Evolutionary conservation across 1,284 basidiomycete genomes (phyloP), one percentile per base, ranked within the genome.

Genomic region (Rhodofomes roseus): DNA sequence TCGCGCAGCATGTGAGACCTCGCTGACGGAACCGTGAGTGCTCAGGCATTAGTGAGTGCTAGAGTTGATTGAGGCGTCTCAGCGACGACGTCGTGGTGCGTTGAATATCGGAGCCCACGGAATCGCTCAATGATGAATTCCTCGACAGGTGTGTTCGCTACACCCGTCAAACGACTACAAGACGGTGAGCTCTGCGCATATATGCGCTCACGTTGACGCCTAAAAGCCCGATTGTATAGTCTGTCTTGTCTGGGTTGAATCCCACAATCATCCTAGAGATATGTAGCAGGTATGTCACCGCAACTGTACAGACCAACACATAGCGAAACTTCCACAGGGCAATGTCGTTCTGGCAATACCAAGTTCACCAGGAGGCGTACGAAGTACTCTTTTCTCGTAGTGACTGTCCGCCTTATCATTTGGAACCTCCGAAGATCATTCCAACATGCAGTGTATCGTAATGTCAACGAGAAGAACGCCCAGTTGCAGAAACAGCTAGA

Each of bases 341-440:
- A 5, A 81, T 93, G 60, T 89, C 90, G 8, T 93, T 93, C 71
- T 93, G 92, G 92, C 89, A 92, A 70, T 93, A 93, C 70, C 91
- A 93, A 68, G 82, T 86, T 52, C 89, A 91, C 63, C 91, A 93
- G 75, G 91, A 93, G 75, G 85, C 82, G 90, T 90, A 63, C 65
- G 76, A 65, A 12, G 39, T 9, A 37, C 20, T 20, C 27, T 43
- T 14, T 2, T 44, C 9, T 25, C 6, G 40, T 20, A 9, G 34
- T 36, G 43, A 59, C 8, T 34, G 31, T n/a, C n/a, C n/a, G n/a
- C n/a, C n/a, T n/a, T 20, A 36, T 27, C 4, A 8, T 37, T 37
- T 11, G 9, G 27, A 37, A 34, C 11, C 25, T 36, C 4, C 52
- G 16, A 55, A 50, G 91, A 66, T 85, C 89, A 7, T 93, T 91